These are phyloP conservation scores for Ilyonectria sp. DNA, from an alignment of 2,329 filamentous ascomycete genomes.

Conservation along the genomic window DNA sequence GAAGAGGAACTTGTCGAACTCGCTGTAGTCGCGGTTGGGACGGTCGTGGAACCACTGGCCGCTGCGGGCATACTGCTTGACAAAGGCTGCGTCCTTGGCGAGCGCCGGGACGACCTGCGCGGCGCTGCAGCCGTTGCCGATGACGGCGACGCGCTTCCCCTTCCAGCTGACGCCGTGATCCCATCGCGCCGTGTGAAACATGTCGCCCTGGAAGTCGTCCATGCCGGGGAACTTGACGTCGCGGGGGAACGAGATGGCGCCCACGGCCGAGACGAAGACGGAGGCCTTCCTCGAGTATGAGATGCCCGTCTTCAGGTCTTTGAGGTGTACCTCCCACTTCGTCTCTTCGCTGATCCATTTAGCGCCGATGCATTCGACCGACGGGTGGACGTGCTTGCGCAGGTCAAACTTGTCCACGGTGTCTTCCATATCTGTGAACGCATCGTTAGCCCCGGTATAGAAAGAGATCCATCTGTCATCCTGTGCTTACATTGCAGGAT, in stretches of 20 bases:
- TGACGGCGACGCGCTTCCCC: constrained; percentile 53
- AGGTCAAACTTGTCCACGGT: constrained; percentile 43
- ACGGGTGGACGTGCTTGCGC: constrained; percentile 41
- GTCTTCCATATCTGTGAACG: constrained; percentile 33
- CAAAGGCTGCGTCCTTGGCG: constrained; percentile 38
- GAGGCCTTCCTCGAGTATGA: constrained; percentile 35
- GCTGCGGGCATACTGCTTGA: constrained; percentile 38
- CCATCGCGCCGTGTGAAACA: constrained; percentile 56
- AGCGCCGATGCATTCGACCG: constrained; percentile 42
- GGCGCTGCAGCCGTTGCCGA: constrained; percentile 56
- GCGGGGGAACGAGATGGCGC: constrained; percentile 46
- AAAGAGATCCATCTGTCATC: no score
- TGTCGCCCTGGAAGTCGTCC: constrained; percentile 51
- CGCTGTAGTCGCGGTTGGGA: constrained; percentile 23
- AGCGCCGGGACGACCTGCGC: constrained; percentile 55
- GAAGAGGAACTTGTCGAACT: constrained; percentile 25
- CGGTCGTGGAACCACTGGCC: constrained; percentile 40
- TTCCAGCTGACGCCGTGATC: constrained; percentile 46
- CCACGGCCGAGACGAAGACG: constrained; percentile 49
- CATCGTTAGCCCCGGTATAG: constrained; percentile 5
- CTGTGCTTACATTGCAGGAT: constrained; percentile 29
- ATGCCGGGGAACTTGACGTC: constrained; percentile 49
- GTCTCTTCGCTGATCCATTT: constrained; percentile 36
- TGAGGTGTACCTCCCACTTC: constrained; percentile 41
- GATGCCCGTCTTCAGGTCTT: constrained; percentile 34